Evolutionary conservation across 495 filamentous ascomycete genomes (phyloP).

Genomic region (Margaritispora aquatica): DNA sequence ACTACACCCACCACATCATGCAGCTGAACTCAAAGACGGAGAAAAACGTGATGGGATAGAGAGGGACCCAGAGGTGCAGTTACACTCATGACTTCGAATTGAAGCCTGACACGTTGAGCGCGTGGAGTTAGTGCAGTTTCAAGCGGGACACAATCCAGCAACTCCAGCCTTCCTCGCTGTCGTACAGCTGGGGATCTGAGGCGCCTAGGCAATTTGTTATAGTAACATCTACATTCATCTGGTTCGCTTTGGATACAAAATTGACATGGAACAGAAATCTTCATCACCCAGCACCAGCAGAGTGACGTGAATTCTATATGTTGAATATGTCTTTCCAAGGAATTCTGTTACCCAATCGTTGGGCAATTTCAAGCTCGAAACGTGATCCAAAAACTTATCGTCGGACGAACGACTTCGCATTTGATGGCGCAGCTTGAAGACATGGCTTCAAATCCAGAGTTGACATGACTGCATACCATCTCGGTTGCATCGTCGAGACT

Average conservation of each 20-base stretch:
- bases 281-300: neutral
- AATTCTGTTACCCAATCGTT: no score
- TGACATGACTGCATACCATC: neutral
- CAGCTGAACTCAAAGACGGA: constrained; percentile 1
- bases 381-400: no score
- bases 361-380: no score
- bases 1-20: constrained; percentile 5
- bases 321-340: no score
- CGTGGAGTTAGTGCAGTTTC: neutral
- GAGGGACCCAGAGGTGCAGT: neutral
- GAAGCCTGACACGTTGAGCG: constrained; percentile 16
- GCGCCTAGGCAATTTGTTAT: neutral
- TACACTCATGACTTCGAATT: constrained; percentile 9
- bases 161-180: neutral
- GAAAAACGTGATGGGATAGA: constrained; percentile 1
- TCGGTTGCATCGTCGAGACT: neutral
- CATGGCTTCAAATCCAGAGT: neutral
- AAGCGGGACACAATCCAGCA: neutral
- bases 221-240: no score
- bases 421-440: neutral
- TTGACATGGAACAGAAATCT: no score
- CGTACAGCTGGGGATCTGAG: neutral
- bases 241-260: no score
- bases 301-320: no score
- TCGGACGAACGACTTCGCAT: neutral